Conservation (phyloP, 495 filamentous ascomycete species). For the Xylaria intraflava region DNA sequence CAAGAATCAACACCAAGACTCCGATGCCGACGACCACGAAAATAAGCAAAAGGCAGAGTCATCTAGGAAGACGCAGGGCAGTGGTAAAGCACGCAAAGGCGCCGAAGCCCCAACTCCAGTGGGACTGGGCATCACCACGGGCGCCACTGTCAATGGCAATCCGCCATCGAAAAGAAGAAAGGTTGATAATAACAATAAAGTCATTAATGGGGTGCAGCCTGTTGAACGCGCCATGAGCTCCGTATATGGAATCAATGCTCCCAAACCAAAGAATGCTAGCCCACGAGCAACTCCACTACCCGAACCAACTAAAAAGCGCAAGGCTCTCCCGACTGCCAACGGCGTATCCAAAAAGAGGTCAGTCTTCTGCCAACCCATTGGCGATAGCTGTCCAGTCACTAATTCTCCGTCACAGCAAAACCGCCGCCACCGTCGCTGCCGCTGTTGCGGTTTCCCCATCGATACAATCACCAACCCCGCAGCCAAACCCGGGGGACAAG, state of each 20-base stretch:
- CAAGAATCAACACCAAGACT: constrained; percentile 61
- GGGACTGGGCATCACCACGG: constrained; percentile 48
- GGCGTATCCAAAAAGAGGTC: constrained; percentile 67
- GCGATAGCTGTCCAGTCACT: not conserved
- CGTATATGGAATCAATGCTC: constrained; percentile 42
- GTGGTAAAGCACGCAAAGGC: constrained; percentile 57
- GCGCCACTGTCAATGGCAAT: constrained; percentile 35
- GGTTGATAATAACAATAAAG: constrained; percentile 61
- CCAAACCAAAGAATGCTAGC: constrained; percentile 49
- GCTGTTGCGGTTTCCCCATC: constrained; percentile 54
- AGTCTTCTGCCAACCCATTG: constrained; percentile 17
- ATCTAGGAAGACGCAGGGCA: constrained; percentile 54
- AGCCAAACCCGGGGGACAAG: constrained; percentile 29
- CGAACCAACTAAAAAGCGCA: constrained; percentile 61
- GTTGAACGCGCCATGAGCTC: constrained; percentile 69
- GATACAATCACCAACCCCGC: constrained; percentile 52
- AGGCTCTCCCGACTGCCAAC: constrained; percentile 56
- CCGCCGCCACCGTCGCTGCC: constrained; percentile 6
- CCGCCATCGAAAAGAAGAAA: constrained; percentile 67
- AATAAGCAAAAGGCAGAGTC: constrained; percentile 37
- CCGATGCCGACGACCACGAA: constrained; percentile 68
- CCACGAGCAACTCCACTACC: constrained; percentile 56
- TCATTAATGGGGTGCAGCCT: constrained; percentile 45
- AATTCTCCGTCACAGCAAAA: constrained; percentile 21
- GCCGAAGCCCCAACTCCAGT: constrained; percentile 42